A percentile compares a stretch with the other conserved stretches of the same genome.
Evolutionary conservation across 2,329 filamentous ascomycete genomes (phyloP).

Genomic region (Sporothrix curviconia): DNA sequence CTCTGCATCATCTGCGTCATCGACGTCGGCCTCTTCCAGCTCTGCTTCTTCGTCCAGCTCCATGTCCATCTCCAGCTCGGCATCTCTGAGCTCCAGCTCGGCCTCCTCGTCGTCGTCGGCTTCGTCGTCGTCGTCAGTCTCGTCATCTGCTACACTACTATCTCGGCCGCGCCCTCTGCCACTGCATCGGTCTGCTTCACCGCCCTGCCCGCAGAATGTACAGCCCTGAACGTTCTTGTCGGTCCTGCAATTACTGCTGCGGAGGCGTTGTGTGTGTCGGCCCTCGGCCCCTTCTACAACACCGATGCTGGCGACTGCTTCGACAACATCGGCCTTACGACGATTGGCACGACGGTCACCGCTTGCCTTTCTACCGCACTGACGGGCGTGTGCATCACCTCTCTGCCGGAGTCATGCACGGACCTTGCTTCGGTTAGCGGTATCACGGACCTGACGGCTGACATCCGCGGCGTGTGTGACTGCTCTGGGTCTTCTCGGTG

Average conservation of each 20-base stretch:
- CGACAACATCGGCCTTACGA: neutral
- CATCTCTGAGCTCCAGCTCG: neutral
- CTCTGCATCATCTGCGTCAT: too few relatives aligned
- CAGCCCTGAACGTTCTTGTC: neutral
- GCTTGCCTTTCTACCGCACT: slow-evolving; percentile 3
- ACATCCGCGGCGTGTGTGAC: slow-evolving; percentile 10
- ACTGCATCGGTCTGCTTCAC: slow-evolving; percentile 10
- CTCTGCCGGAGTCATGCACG: slow-evolving; percentile 11
- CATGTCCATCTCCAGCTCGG: neutral
- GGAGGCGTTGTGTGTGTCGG: neutral
- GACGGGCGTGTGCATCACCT: slow-evolving; percentile 3
- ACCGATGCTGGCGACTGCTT: slow-evolving; percentile 3
- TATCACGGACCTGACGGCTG: neutral
- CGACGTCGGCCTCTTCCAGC: neutral
- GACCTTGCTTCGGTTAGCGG: neutral
- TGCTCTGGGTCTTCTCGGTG: slow-evolving; percentile 17
- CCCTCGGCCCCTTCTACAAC: neutral
- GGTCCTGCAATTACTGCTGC: neutral
- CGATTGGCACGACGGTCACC: slow-evolving; percentile 2
- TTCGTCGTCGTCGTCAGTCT: neutral
- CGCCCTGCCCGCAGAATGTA: slow-evolving; percentile 8
- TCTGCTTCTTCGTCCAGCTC: neutral
- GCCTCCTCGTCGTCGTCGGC: neutral
- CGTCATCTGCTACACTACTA: neutral
- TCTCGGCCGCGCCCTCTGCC: too few relatives aligned